Evolutionary conservation across 1,284 basidiomycete genomes (phyloP).

Genomic region (Heterobasidion parviporum): DNA sequence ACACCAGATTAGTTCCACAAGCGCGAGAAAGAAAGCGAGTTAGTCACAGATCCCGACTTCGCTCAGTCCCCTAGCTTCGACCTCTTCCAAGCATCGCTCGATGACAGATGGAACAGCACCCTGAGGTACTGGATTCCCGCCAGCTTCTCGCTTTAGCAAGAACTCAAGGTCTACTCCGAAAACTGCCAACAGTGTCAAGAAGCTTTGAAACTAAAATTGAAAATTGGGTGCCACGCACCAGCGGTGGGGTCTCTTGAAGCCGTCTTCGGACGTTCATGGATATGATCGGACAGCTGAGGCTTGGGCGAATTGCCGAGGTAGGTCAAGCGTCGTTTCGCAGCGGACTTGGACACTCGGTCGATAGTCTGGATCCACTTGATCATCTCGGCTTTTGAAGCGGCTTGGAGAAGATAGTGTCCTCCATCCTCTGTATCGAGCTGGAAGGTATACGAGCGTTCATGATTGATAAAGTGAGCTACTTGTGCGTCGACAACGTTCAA

Average conservation of each 20-base stretch:
- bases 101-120: constrained; percentile 61
- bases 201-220: not conserved
- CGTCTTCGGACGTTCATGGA: constrained; percentile 39
- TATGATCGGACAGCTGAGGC: constrained; percentile 61
- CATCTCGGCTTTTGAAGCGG: constrained; percentile 59
- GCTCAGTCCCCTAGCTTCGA: constrained; percentile 65
- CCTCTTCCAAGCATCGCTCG: constrained; percentile 54
- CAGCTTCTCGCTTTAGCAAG: constrained; percentile 57
- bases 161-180: constrained; percentile 70
- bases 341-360: constrained; percentile 56
- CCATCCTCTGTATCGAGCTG: constrained; percentile 80
- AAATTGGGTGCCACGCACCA: constrained; percentile 33
- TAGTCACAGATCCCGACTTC: constrained; percentile 80
- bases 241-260: constrained; percentile 49
- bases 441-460: constrained; percentile 74
- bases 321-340: constrained; percentile 71
- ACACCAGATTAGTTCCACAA: not conserved
- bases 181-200: constrained; percentile 34
- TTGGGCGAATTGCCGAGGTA: constrained; percentile 69
- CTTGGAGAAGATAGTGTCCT: constrained; percentile 72
- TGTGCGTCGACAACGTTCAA: constrained; percentile 65
- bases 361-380: constrained; percentile 69
- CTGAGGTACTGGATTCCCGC: constrained; percentile 34
- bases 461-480: constrained; percentile 63
- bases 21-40: not conserved